Evolutionary conservation across 2,329 filamentous ascomycete genomes (phyloP), one percentile per base, ranked within the genome.

Genomic region (Neopestalotiopsis sp.): DNA sequence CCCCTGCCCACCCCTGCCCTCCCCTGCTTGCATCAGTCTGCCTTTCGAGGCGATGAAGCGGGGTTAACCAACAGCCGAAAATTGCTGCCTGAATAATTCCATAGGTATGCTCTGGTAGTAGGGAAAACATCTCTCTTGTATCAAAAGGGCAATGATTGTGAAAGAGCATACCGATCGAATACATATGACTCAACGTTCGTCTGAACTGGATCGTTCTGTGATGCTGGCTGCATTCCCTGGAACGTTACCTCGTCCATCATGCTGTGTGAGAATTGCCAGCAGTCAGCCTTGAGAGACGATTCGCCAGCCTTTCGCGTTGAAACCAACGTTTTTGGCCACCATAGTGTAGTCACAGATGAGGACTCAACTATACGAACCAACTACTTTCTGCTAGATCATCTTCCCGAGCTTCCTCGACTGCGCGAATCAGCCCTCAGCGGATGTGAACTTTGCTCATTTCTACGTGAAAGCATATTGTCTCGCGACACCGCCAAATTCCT

Each of bases 221-320:
- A 24, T 62, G 10, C 30, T 17, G 3, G 12, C 7, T 40, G 20
- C 17, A 13, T 62, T 62, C 34, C 12, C n/a, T 32, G 17, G 4
- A 17, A 9, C 17, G n/a, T 38, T 6, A 38, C 3, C 61, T 63
- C 20, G 32, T 42, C 61, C 2, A 63, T 20, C 9, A 63, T 63
- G 62, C 24, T 65, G 14, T 65, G 62, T 53, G 62, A 17, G n/a
- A 45, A 53, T 53, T 65, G 62, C 42, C 38, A 56, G 42, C 20
- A 20, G 24, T n/a, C 62, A 65, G 42, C 62, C 42, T 30, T 65
- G 62, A 20, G 14, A 10, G 38, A 65, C 12, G 42, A 56, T 4
- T 65, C 20, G 14, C 6, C 38, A 32, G 10, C 14, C 20, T 65
- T 65, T 13, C 38, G 10, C 20, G 14, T 65, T 17, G 42, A 53